Conservation (phyloP, 768 basidiomycete genomes). For the Coprinopsis strossmayeri region DNA sequence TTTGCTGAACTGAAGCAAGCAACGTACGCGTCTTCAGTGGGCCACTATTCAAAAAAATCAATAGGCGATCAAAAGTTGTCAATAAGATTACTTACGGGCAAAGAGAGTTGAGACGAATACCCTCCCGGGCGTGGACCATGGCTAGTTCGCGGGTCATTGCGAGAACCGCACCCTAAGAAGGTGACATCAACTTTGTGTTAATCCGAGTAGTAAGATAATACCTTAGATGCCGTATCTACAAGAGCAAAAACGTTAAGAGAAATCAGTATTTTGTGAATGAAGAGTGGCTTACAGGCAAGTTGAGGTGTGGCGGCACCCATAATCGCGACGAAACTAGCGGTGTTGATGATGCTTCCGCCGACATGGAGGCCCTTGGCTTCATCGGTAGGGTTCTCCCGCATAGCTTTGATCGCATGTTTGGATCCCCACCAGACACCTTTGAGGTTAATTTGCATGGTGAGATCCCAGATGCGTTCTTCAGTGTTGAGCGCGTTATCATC, state of each 20-base stretch:
- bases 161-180: conserved; percentile 80
- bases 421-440: conserved; percentile 99
- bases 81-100: conserved; percentile 70
- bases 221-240: conserved; percentile 94
- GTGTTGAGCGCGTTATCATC: conserved; percentile 97
- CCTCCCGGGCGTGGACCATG: conserved; percentile 96
- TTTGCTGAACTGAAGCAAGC: background rate
- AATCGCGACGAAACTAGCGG: conserved; percentile 93
- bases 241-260: no score
- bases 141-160: conserved; percentile 98
- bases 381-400: conserved; percentile 89
- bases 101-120: conserved; percentile 91
- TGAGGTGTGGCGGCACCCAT: conserved; percentile 98
- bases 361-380: conserved; percentile 69
- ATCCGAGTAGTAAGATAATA: conserved; percentile 17
- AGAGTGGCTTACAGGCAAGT: conserved; percentile 69
- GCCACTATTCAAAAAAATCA: conserved; percentile 46
- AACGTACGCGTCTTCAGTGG: conserved; percentile 88
- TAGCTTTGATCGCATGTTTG: conserved; percentile 95
- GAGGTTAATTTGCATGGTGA: conserved; percentile 90
- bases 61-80: conserved; percentile 6
- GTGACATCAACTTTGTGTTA: conserved; percentile 6
- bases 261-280: no score
- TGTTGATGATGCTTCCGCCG: conserved; percentile 95
- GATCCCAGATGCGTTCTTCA: conserved; percentile 93